These are phyloP conservation scores for Fusarium graminum DNA, from an alignment of 2,329 filamentous ascomycete species.

Conservation along the genomic window DNA sequence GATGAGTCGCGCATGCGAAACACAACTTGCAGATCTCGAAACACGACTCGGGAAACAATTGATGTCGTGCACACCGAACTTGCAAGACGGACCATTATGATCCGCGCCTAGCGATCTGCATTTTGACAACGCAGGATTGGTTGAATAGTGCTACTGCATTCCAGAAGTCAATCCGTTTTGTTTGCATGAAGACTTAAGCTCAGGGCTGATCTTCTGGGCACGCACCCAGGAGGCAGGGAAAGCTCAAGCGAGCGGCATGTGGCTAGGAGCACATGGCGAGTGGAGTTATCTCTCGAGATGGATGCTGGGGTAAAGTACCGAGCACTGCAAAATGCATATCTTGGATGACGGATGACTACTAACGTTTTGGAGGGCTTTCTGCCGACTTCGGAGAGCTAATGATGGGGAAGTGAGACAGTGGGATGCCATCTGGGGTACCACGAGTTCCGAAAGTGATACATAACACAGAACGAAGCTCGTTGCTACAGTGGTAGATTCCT, in stretches of 20 bases:
- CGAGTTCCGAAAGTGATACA: constrained; percentile 19
- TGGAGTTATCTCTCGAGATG: constrained; percentile 22
- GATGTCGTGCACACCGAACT: constrained; percentile 20
- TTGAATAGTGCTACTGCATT: constrained; percentile 18
- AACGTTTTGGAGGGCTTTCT: background rate
- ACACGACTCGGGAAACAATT: constrained; percentile 27
- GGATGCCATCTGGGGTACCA: constrained; percentile 23
- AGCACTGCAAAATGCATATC: background rate
- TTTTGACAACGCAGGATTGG: constrained; percentile 16
- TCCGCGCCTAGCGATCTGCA: constrained; percentile 29
- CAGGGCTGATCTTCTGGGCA: constrained; percentile 16
- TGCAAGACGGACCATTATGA: constrained; percentile 27
- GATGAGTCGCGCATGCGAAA: constrained; percentile 23
- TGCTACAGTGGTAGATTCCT: constrained; percentile 23
- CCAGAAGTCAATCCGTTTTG: constrained; percentile 23
- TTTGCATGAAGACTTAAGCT: constrained; percentile 10
- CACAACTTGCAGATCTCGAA: constrained; percentile 29
- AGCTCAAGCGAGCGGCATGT: constrained; percentile 21
- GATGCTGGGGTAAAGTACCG: constrained; percentile 13
- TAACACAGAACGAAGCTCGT: constrained; percentile 23
- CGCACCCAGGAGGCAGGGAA: constrained; percentile 3
- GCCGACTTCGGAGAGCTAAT: constrained; percentile 28
- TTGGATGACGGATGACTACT: background rate
- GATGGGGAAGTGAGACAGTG: constrained; percentile 34
- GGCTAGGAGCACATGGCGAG: constrained; percentile 36